Evolutionary conservation across 768 basidiomycete species (phyloP).

Genomic region (Naganishia antarctica): DNA sequence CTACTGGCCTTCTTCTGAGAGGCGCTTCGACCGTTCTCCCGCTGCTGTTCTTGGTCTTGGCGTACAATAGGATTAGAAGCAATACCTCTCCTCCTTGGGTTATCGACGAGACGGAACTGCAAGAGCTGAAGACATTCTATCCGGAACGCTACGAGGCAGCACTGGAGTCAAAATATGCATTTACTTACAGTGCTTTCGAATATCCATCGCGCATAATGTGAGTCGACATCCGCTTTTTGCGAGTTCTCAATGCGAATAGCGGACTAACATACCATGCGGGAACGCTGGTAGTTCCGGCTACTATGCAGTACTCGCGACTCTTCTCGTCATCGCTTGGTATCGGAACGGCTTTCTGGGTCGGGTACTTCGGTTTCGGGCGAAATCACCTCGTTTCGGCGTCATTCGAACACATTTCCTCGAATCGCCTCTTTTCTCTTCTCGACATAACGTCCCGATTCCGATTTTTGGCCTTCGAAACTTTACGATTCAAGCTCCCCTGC

Average conservation of each 20-base stretch:
- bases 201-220: neutral
- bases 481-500: constrained; percentile 6
- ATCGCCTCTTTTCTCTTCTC: neutral
- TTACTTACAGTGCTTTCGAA: neutral
- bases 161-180: neutral
- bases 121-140: neutral
- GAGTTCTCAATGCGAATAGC: neutral
- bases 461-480: constrained; percentile 1
- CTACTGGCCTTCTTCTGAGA: no score
- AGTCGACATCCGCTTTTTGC: no score
- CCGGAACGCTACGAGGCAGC: neutral
- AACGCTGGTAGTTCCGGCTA: neutral
- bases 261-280: neutral
- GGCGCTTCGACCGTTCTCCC: neutral
- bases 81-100: neutral
- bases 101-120: neutral
- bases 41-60: neutral
- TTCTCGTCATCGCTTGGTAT: neutral
- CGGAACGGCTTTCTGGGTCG: neutral
- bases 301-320: neutral
- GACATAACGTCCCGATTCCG: neutral
- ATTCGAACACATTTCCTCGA: constrained; percentile 3
- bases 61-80: neutral
- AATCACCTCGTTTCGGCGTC: neutral
- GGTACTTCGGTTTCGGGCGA: neutral